A percentile compares a stretch with the other conserved stretches of the same genome.
These are phyloP conservation scores for Helianthus tuberosus DNA, from an alignment of 129 eudicot species.

Conservation along the genomic window DNA sequence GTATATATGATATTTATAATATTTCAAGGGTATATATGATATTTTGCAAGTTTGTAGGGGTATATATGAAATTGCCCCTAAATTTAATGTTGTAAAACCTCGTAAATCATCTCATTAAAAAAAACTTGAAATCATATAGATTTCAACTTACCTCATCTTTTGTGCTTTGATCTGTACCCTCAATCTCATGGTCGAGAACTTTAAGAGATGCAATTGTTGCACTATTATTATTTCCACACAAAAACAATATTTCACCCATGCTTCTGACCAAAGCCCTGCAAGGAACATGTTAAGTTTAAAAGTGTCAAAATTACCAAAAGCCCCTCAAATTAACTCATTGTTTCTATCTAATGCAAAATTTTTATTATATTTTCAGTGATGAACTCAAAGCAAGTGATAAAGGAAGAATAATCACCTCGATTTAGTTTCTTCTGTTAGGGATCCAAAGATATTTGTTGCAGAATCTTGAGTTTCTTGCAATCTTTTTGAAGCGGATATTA, in stretches of 20 bases:
- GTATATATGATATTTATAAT: too few species aligned
- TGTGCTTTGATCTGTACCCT: slow-evolving; percentile 49
- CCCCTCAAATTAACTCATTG: slow-evolving; percentile 1
- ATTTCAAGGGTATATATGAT: too few species aligned
- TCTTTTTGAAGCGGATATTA: slow-evolving; percentile 35
- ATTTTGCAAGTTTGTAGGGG: too few species aligned
- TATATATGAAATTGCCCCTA: too few species aligned
- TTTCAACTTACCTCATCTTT: slow-evolving; percentile 65
- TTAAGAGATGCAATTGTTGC: slow-evolving; percentile 77
- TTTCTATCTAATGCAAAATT: neutral
- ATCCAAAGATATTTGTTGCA: slow-evolving; percentile 57
- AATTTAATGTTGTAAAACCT: neutral
- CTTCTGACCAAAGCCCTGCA: slow-evolving; percentile 92
- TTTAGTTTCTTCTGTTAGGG: slow-evolving; percentile 71
- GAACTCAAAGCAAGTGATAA: slow-evolving; percentile 18
- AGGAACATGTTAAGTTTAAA: neutral
- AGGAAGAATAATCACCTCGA: slow-evolving; percentile 57
- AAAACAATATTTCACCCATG: slow-evolving; percentile 84
- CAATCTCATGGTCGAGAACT: slow-evolving; percentile 41
- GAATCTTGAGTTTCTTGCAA: slow-evolving; percentile 37
- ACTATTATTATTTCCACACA: slow-evolving; percentile 71
- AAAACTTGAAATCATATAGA: neutral
- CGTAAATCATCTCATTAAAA: neutral
- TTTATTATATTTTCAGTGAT: neutral
- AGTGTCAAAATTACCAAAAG: slow-evolving; percentile 7